Conservation (phyloP, 805 yeast genomes). For the Suhomyces tanzawaensis region DNA sequence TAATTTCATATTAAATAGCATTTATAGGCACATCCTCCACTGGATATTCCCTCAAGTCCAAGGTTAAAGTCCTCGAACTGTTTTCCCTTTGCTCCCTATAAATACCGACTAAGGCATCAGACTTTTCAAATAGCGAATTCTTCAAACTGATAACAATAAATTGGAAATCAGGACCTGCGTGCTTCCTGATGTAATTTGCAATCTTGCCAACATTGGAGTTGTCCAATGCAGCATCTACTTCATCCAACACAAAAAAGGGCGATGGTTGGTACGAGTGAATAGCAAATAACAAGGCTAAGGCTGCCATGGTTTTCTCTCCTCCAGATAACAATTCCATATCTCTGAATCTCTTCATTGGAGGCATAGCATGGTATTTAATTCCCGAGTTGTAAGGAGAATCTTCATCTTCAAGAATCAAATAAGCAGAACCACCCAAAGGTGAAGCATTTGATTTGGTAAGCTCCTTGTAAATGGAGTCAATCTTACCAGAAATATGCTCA, state of each 20-base stretch:
- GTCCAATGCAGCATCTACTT: conserved; percentile 97
- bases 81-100: conserved; percentile 76
- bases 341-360: conserved; percentile 89
- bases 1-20: no score
- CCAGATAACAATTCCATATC: conserved; percentile 93
- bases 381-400: conserved; percentile 88
- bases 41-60: conserved; percentile 67
- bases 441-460: conserved; percentile 69
- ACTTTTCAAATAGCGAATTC: conserved; percentile 79
- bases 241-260: conserved; percentile 94
- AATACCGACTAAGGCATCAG: conserved; percentile 91
- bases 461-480: conserved; percentile 81
- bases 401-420: conserved; percentile 79
- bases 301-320: conserved; percentile 96
- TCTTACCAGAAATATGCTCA: conserved; percentile 66
- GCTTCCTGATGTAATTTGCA: conserved; percentile 78
- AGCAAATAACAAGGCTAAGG: conserved; percentile 86
- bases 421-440: conserved; percentile 92
- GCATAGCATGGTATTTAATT: conserved; percentile 88
- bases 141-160: conserved; percentile 92
- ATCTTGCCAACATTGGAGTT: conserved; percentile 80
- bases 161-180: conserved; percentile 77
- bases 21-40: conserved; percentile 16
- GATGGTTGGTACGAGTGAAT: conserved; percentile 89
- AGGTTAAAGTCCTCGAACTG: conserved; percentile 68